Evolutionary conservation across 2,329 filamentous ascomycete species (phyloP), one percentile per base, ranked within the genome.

Genomic region (Trichoderma aggressivum): DNA sequence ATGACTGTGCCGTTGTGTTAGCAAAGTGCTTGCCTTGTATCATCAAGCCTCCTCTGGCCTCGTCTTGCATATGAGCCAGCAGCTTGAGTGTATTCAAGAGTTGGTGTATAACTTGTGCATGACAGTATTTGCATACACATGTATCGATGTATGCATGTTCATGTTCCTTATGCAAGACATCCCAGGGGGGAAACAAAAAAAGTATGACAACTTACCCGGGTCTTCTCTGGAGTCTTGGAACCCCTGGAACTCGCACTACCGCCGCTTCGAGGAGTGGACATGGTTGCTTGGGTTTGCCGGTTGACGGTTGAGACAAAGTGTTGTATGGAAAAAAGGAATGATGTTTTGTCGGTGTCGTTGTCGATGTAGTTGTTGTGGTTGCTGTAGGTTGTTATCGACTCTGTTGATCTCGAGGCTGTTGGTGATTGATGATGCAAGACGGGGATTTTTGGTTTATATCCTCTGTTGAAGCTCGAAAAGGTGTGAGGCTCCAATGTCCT

Each of bases 231-330:
- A 28, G n/a, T 30, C 39, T 53, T 55, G 62, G 70, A 71, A 6
- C 50, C 53, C 62, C 32, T 66, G 55, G 70, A 66, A 32, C 70
- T 71, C 10, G 30, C 53, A 50, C 61, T 71, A 21, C 61, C 39
- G 11, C 61, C 43, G 30, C 70, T 71, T 58, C 69, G 61, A 70
- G 68, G 50, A 65, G 70, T 50, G 61, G 70, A 66, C 70, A 71
- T 71, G 62, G 14, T 39, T 34, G 61, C 21, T 21, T 62, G 4
- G 4, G 12, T 62, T 26, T 62, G 18, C 21, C 66, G 36, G 21
- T n/a, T 26, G 62, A 14, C 12, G 56, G 59, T 32, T 7, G 18
- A 24, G 21, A 43, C 53, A 5, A 43, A 43, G 21, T 10, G 43
- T 55, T 32, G 34, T 32, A 21, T 26, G 14, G 12, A 3, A n/a